These are phyloP conservation scores for Solanum appendiculatum DNA, from an alignment of 257 asterid species.

Conservation along the genomic window DNA sequence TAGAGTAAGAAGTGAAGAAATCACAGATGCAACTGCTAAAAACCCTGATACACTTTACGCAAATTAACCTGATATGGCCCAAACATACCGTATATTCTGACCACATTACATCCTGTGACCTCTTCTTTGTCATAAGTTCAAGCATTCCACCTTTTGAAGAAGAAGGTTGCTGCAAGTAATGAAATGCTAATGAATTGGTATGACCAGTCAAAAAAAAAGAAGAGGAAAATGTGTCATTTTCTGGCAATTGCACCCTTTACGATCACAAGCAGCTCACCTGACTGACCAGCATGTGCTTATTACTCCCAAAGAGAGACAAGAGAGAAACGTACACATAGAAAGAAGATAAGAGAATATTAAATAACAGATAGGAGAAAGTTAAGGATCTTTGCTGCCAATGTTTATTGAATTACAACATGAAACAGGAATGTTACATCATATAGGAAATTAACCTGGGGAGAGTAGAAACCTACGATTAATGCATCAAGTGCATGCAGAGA, in stretches of 20 bases:
- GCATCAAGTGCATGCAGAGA: neutral
- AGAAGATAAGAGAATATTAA: neutral
- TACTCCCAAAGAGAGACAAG: neutral
- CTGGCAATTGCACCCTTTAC: neutral
- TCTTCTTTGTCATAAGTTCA: conserved; percentile 48
- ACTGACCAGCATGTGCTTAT: neutral
- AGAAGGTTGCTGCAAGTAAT: conserved; percentile 43
- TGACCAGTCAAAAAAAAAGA: neutral
- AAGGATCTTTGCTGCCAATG: neutral
- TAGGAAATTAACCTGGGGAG: neutral
- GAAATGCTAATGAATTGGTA: conserved; percentile 9
- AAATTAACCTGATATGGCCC: neutral
- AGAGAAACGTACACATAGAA: neutral
- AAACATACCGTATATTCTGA: conserved; percentile 56
- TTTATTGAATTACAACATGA: neutral
- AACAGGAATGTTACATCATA: neutral
- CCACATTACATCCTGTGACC: conserved; percentile 55
- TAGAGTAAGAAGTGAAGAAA: neutral
- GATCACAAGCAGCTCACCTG: neutral
- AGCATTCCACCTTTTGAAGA: conserved; percentile 62
- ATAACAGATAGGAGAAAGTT: neutral
- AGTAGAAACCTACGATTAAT: neutral
- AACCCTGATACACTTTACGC: neutral
- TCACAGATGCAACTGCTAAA: neutral
- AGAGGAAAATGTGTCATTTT: neutral